Percentiles rank a stretch among this genome's conserved stretches.
phyloP scores from a whole-genome alignment of 148 eudicot species.

The Amaranthus cruentus region DNA sequence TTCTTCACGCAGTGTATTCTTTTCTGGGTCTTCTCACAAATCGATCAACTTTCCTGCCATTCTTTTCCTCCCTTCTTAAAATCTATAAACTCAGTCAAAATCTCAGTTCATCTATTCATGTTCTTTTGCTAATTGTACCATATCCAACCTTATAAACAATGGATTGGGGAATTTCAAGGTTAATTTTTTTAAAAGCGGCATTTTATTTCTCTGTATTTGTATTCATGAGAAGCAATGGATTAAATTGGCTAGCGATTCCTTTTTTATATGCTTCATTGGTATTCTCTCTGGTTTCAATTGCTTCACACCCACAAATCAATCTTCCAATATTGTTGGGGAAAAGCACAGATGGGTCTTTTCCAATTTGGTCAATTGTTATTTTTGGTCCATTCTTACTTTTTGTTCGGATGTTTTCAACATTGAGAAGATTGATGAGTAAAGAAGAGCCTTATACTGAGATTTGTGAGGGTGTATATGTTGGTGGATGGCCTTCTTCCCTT shows the following conservation, averaged over 20 bases:
- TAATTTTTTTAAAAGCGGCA: constrained; percentile 51
- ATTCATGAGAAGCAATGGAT: constrained; percentile 36
- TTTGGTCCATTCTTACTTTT: constrained; percentile 66
- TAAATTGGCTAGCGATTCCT: constrained; percentile 51
- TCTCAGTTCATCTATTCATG: too few species aligned
- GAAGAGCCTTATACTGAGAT: constrained; percentile 71
- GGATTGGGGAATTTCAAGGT: constrained; percentile 62
- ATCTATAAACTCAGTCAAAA: too few species aligned
- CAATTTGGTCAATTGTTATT: constrained; percentile 61
- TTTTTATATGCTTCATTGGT: constrained; percentile 68
- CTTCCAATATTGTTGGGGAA: constrained; percentile 78
- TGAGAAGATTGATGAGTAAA: constrained; percentile 46
- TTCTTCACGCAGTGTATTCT: too few species aligned
- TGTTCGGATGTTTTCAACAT: constrained; percentile 50
- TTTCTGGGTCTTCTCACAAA: too few species aligned
- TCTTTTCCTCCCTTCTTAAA: too few species aligned
- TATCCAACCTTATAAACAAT: neutral
- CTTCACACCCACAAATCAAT: constrained; percentile 66
- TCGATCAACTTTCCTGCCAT: too few species aligned
- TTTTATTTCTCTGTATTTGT: constrained; percentile 41
- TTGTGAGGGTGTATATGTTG: constrained; percentile 72
- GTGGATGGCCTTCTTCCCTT: constrained; percentile 76
- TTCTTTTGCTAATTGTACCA: too few species aligned
- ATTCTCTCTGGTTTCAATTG: constrained; percentile 59
- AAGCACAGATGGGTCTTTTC: constrained; percentile 61